These are phyloP conservation scores for Claviceps cyperi DNA, from an alignment of 2,329 filamentous ascomycete genomes.

Conservation along the genomic window DNA sequence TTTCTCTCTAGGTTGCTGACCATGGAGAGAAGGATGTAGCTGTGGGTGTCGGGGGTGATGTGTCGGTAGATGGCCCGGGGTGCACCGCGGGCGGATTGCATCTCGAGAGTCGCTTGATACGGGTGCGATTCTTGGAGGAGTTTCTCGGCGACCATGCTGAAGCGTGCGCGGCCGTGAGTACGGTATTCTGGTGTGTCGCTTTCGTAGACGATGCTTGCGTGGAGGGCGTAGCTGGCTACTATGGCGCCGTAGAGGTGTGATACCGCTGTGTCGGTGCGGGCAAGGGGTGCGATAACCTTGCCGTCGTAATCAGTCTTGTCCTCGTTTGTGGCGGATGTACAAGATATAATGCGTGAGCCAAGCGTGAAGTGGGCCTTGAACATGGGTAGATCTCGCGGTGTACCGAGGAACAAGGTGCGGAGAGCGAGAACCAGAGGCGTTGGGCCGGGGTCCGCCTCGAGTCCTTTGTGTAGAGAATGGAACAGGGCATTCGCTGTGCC, in stretches of 20 bases:
- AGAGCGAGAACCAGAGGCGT: slow-evolving; percentile 35
- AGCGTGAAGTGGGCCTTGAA: slow-evolving; percentile 49
- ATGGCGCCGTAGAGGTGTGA: slow-evolving; percentile 55
- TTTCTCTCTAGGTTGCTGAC: slow-evolving; percentile 70
- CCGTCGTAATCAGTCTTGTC: background rate
- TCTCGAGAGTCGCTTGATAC: slow-evolving; percentile 30
- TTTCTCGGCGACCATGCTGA: slow-evolving; percentile 70
- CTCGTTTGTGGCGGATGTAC: slow-evolving; percentile 7
- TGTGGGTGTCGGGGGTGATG: slow-evolving; percentile 38
- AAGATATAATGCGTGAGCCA: slow-evolving; percentile 35
- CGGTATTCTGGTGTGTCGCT: slow-evolving; percentile 76
- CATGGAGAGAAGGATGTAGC: slow-evolving; percentile 62
- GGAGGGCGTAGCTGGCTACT: slow-evolving; percentile 80
- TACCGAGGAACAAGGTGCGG: slow-evolving; percentile 45
- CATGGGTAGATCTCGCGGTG: slow-evolving; percentile 38
- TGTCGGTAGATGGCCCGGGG: slow-evolving; percentile 6
- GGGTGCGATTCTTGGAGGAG: slow-evolving; percentile 44
- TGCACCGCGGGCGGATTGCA: slow-evolving; percentile 10
- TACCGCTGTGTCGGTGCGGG: slow-evolving; percentile 19
- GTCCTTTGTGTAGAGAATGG: slow-evolving; percentile 45
- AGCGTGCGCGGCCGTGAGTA: slow-evolving; percentile 60
- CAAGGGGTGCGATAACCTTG: slow-evolving; percentile 4
- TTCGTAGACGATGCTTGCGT: slow-evolving; percentile 78
- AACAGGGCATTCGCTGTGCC: slow-evolving; percentile 54
- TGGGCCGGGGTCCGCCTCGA: slow-evolving; percentile 26